Percentiles rank a stretch among this genome's conserved stretches.
Evolutionary conservation across 2,329 filamentous ascomycete species (phyloP).

Genomic region (Seiridium unicorne): DNA sequence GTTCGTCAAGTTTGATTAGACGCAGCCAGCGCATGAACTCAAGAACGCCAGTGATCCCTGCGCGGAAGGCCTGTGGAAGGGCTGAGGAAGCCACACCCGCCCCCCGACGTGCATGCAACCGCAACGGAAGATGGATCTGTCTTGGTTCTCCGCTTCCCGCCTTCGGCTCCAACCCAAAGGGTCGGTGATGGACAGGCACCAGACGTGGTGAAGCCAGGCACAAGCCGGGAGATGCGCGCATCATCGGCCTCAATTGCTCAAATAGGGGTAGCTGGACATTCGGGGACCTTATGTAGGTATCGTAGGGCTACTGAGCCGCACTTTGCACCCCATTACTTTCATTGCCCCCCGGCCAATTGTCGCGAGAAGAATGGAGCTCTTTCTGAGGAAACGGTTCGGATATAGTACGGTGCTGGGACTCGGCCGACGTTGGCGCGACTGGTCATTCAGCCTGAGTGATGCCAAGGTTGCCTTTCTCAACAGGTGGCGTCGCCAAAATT

Average conservation of each 20-base stretch:
- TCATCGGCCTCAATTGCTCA: constrained; percentile 4
- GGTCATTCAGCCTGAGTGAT: neutral
- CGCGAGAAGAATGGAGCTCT: neutral
- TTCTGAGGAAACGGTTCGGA: no score
- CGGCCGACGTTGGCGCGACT: neutral
- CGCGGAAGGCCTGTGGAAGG: constrained; percentile 1
- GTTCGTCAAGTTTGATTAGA: neutral
- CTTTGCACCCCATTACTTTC: no score
- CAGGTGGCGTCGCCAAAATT: neutral
- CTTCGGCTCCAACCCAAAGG: constrained; percentile 9
- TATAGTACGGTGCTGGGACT: neutral
- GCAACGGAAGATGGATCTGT: constrained; percentile 4
- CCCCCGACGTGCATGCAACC: neutral
- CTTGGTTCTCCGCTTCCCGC: constrained; percentile 11
- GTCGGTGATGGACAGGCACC: constrained; percentile 7
- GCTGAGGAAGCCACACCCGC: constrained; percentile 5
- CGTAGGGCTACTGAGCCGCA: constrained; percentile 1
- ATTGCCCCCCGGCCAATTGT: neutral
- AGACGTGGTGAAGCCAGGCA: neutral
- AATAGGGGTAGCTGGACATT: constrained; percentile 3
- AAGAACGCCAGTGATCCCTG: neutral
- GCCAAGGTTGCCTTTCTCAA: neutral
- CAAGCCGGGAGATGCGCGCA: neutral
- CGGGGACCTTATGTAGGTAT: neutral
- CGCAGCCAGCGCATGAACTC: neutral